A percentile compares a stretch with the other conserved stretches of the same genome.
These are phyloP conservation scores for Solanum bukasovii DNA, from an alignment of 257 asterid species.

Conservation along the genomic window DNA sequence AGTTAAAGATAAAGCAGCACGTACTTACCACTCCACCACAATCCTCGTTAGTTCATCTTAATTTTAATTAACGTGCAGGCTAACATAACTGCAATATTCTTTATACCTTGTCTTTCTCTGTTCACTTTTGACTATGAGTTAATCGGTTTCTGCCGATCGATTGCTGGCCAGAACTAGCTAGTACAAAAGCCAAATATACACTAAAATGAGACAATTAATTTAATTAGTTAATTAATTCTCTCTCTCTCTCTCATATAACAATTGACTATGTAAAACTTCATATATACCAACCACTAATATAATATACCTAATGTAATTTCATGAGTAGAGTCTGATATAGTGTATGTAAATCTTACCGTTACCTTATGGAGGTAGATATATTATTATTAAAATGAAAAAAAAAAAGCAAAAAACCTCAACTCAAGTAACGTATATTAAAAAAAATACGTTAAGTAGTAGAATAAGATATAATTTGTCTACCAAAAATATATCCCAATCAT, in stretches of 20 bases:
- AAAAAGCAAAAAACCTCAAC: accelerated
- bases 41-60: not conserved
- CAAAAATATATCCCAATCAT: not conserved
- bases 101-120: not conserved
- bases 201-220: not conserved
- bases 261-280: not conserved
- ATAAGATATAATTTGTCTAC: not conserved
- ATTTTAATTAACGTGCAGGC: not conserved
- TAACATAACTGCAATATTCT: not conserved
- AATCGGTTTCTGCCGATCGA: not conserved
- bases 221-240: not conserved
- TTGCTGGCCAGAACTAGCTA: not conserved
- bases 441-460: not conserved
- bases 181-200: not conserved
- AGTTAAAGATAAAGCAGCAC: too few species aligned
- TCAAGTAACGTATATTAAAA: not conserved
- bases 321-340: accelerated
- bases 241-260: not conserved
- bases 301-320: not conserved
- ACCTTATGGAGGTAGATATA: accelerated
- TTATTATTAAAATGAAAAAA: accelerated
- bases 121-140: not conserved
- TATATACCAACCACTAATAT: not conserved
- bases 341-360: not conserved
- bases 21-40: too few species aligned